Evolutionary conservation across 2,329 filamentous ascomycete genomes (phyloP).

Genomic region (Pseudogymnoascus sp.): DNA sequence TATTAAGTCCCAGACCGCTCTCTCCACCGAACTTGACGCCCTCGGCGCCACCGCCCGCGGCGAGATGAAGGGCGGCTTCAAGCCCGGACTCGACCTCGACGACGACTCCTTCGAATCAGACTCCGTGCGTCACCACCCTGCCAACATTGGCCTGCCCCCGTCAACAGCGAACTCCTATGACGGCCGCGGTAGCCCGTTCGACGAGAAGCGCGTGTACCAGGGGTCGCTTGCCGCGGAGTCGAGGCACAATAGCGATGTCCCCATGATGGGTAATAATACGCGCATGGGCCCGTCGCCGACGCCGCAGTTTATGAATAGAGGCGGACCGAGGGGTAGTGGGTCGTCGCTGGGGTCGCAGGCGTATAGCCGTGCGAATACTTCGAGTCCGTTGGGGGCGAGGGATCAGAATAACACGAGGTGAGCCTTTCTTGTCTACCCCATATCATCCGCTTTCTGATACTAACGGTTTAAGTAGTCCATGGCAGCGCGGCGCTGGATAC

Average conservation of each 20-base stretch:
- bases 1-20: conserved; percentile 86
- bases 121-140: conserved; percentile 40
- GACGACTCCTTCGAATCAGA: conserved; percentile 61
- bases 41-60: conserved; percentile 85
- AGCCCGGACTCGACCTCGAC: conserved; percentile 56
- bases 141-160: conserved; percentile 30
- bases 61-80: conserved; percentile 57
- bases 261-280: conserved; percentile 19
- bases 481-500: conserved; percentile 51
- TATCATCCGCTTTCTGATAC: conserved; percentile 12
- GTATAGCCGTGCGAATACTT: conserved; percentile 35
- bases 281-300: conserved; percentile 14
- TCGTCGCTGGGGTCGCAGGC: conserved; percentile 26
- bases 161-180: conserved; percentile 34
- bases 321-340: conserved; percentile 23
- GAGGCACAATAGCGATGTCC: conserved; percentile 19
- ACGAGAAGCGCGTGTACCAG: conserved; percentile 21
- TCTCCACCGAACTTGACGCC: conserved; percentile 68
- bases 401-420: conserved; percentile 31
- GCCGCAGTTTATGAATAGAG: conserved; percentile 15
- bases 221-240: conserved; percentile 20
- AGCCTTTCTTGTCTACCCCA: conserved; percentile 19
- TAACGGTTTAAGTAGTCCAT: conserved; percentile 37
- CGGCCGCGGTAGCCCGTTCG: conserved; percentile 28
- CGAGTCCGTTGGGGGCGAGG: conserved; percentile 11